Base-by-base conservation (phyloP, 306 rosid species). In the Quercus gilva region DNA sequence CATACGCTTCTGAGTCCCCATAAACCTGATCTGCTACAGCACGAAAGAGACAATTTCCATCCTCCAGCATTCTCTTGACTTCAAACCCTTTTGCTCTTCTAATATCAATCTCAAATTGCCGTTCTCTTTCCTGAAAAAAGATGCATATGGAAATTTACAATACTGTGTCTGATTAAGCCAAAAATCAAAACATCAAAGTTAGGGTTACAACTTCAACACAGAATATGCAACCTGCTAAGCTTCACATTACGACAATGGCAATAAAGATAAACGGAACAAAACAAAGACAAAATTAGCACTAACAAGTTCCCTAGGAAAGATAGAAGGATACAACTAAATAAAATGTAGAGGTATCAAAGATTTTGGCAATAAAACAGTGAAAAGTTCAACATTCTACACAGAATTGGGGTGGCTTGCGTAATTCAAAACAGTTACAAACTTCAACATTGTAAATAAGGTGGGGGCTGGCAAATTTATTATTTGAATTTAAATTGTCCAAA, bases 41-140 rank as follows among this genome's bases (percentile, higher is more conserved):
- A 80, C 97, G 98, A 76, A 95, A 95, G 78, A 95, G 99, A 80
- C 99, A 95, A 84, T 95, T 95, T 53, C 99, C 99, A 89, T 95
- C 99, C 87, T 74, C 92, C 88, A 86, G 73, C 99, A 95, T 95
- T 81, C 84, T 90, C 90, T 89, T 95, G 13, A 95, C 94, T 88
- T 95, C 98, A 33, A 82, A 90, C 75, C 98, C 97, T 80, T 90
- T 93, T 52, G 81, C 87, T 59, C 97, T 91, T 86, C 91, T 84
- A 74, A 95, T 87, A 74, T 93, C 98, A 83, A 91, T 85, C 85
- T 95, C 99, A 79, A 95, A 95, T 78, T 93, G 96, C 25, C 90
- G 89, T 74, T 95, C 99, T 74, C 94, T 90, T 83, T 93, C 99
- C 99, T 93, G 86, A 5, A 25, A 88, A 88, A 57, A 85, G 59